Percentiles rank a stretch among this genome's conserved stretches.
Conservation (phyloP, 2,329 filamentous ascomycete genomes). For the Xylaria arbuscula region DNA sequence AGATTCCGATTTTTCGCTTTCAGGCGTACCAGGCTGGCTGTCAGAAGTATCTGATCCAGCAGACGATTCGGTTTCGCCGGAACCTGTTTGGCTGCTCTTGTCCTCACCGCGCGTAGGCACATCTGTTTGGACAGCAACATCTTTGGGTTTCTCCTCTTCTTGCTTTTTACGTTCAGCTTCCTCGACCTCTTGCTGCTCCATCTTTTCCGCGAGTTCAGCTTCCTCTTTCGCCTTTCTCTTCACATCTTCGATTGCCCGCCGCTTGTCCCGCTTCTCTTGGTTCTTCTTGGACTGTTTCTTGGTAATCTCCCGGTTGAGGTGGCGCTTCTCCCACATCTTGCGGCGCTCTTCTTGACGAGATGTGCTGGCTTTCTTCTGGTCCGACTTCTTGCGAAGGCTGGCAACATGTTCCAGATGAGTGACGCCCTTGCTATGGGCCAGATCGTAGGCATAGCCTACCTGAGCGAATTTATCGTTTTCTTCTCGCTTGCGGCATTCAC, state of each 20-base stretch:
- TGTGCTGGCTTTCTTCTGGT: conserved; percentile 62
- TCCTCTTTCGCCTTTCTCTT: conserved; percentile 56
- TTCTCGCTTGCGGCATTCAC: conserved; percentile 58
- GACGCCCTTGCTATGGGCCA: conserved; percentile 69
- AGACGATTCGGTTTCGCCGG: conserved; percentile 35
- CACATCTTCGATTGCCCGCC: conserved; percentile 51
- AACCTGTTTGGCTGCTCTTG: conserved; percentile 45
- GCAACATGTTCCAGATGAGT: conserved; percentile 62
- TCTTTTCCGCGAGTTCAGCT: conserved; percentile 40
- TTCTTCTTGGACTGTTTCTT: conserved; percentile 56
- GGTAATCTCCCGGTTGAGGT: conserved; percentile 52
- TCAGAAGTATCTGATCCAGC: conserved; percentile 32
- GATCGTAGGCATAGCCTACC: conserved; percentile 68
- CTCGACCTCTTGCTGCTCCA: conserved; percentile 43
- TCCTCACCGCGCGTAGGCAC: conserved; percentile 42
- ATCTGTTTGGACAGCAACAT: conserved; percentile 50
- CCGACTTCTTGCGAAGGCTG: conserved; percentile 61
- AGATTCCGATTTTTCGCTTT: conserved; percentile 30
- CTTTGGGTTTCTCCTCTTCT: conserved; percentile 47
- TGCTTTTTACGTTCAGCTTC: conserved; percentile 42
- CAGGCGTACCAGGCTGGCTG: conserved; percentile 22
- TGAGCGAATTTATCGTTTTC: conserved; percentile 70
- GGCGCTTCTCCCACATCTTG: conserved; percentile 62
- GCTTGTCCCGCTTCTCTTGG: conserved; percentile 52
- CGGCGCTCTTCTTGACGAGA: conserved; percentile 59